Evolutionary conservation across 352 stramenopile genomes (phyloP), one percentile per base, ranked within the genome.

Genomic region (Phytophthora citricola): DNA sequence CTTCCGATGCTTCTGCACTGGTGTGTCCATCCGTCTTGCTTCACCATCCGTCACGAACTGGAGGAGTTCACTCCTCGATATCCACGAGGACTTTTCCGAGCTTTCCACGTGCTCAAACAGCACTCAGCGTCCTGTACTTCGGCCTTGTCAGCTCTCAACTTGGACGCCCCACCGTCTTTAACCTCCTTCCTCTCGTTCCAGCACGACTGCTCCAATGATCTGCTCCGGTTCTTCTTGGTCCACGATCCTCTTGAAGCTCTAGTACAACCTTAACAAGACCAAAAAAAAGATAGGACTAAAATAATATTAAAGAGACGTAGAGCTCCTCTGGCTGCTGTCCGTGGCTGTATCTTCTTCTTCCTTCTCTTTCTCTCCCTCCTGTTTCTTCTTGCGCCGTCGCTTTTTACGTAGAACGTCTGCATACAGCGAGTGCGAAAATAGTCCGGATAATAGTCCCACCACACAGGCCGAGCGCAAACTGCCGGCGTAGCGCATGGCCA

Each of bases 341-440:
- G 38, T 67, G 24, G 53, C 43, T 36, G 43, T 45, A 11, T 29
- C 44, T 14, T 10, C 14, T n/a, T 51, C 22, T 9, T 58, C 43
- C 11, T 36, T 38, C 7, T 59, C 40, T 4, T n/a, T 45, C 14
- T 22, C 57, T 61, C 66, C 38, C 34, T 50, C 54, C 65, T 69
- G 40, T 32, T 45, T 6, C 49, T 22, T 29, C 50, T 17, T 58
- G 8, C 52, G 56, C 24, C 67, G 61, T 12, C 52, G 61, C 47
- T 73, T 76, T 36, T 81, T 87, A 36, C 69, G 73, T 49, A 92
- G 58, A 55, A 92, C 81, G 34, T 92, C 84, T 1, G 80, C 84
- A 55, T 91, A 92, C 17, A 93, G 55, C 31, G 82, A 91, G 58
- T 93, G 85, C 3, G 82, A 75, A 44, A 91, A 85, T 36, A 93